phyloP scores from a whole-genome alignment of 2,329 filamentous ascomycete genomes.

The Drechslerella dactyloides region DNA sequence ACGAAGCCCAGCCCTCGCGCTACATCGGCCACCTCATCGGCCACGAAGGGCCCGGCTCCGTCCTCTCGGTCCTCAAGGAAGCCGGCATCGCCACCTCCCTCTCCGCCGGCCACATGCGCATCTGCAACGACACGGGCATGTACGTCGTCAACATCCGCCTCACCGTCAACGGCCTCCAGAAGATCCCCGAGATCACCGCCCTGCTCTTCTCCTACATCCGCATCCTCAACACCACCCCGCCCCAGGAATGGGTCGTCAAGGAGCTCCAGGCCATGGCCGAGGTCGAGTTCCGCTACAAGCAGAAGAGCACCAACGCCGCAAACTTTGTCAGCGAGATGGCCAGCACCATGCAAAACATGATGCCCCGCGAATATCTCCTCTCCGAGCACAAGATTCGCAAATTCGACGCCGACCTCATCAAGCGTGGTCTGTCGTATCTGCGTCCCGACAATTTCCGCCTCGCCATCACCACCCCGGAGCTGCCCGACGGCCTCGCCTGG shows the following conservation, averaged over 20 bases:
- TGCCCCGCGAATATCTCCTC: constrained; percentile 84
- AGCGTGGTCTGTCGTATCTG: constrained; percentile 73
- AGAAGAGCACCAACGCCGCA: constrained; percentile 82
- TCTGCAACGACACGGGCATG: constrained; percentile 80
- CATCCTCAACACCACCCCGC: constrained; percentile 77
- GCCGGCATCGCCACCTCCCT: constrained; percentile 89
- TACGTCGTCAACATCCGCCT: constrained; percentile 80
- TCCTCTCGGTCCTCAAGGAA: constrained; percentile 85
- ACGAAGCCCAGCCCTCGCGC: constrained; percentile 78
- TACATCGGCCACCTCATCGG: constrained; percentile 90
- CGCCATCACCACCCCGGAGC: constrained; percentile 79
- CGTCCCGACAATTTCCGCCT: constrained; percentile 89
- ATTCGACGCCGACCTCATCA: constrained; percentile 80
- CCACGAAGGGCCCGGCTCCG: constrained; percentile 89
- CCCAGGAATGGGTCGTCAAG: constrained; percentile 90
- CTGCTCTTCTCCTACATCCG: constrained; percentile 90
- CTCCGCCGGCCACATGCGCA: constrained; percentile 74
- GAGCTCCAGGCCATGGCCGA: constrained; percentile 90
- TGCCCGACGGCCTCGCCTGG: constrained; percentile 72
- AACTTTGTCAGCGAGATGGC: constrained; percentile 85
- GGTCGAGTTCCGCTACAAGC: constrained; percentile 91
- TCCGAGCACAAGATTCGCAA: constrained; percentile 79
- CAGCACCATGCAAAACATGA: constrained; percentile 86
- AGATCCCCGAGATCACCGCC: constrained; percentile 67
- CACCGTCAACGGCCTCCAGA: constrained; percentile 73